Percentiles rank a stretch among this genome's conserved stretches.
Evolutionary conservation across 148 eudicot species (phyloP).

Genomic region (Rhododendron ovatum): DNA sequence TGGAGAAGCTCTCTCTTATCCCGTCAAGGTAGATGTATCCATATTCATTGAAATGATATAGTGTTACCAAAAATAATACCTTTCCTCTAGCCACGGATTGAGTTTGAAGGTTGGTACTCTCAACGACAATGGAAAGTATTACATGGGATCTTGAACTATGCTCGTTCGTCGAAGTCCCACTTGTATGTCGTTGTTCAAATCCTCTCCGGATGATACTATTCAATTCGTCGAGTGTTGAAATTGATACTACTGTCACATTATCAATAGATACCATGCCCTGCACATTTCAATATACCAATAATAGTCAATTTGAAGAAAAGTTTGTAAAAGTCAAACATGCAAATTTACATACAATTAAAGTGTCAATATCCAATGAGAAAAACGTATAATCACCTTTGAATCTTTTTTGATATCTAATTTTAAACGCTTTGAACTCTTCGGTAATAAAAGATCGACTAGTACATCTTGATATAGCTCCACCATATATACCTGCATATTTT

Average conservation of each 20-base stretch:
- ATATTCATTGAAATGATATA: neutral
- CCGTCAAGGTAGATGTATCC: neutral
- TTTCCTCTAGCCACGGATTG: conserved; percentile 91
- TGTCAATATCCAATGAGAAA: neutral
- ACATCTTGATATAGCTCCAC: conserved; percentile 93
- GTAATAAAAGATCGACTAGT: conserved; percentile 76
- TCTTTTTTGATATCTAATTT: conserved; percentile 90
- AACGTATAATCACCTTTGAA: conserved; percentile 53
- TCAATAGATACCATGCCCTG: conserved; percentile 97
- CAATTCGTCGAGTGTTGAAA: conserved; percentile 66
- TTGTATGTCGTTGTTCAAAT: conserved; percentile 84
- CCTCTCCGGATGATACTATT: conserved; percentile 73
- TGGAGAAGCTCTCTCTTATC: neutral
- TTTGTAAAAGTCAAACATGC: neutral
- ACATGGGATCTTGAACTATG: conserved; percentile 95
- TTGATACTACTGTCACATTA: conserved; percentile 57
- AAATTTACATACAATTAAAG: neutral
- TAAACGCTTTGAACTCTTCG: conserved; percentile 64
- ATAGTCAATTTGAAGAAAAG: neutral
- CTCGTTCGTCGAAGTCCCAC: conserved; percentile 89
- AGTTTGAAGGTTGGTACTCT: conserved; percentile 95
- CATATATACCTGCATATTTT: conserved; percentile 71
- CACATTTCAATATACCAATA: neutral
- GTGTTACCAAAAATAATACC: conserved; percentile 34
- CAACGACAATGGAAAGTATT: conserved; percentile 79